Base-by-base conservation (phyloP, 495 filamentous ascomycete genomes). In the Chaetomium tenue region DNA sequence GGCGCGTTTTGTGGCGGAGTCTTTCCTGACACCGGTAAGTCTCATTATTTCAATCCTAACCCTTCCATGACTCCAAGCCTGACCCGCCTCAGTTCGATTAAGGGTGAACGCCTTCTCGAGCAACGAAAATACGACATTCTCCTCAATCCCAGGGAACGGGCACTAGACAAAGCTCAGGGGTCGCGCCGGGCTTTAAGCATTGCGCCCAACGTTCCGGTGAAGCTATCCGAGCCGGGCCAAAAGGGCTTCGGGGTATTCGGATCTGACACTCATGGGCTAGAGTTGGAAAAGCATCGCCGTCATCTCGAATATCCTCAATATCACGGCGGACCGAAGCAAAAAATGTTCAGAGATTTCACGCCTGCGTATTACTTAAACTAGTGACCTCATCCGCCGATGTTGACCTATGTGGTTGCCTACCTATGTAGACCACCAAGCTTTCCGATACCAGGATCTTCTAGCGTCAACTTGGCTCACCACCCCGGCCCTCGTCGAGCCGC, bases 1-100 rank as follows among this genome's bases (percentile, higher is more conserved):
- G 78, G 94, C 94, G 78, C 88, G 94, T 78, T 99, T 98, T 71
- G 95, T 99, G 33, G 94, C 94, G 26, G 94, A 98, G 76, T 96
- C 95, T 40, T 99, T 98, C 81, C 77, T 98, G 74, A 97, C 93
- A 72, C 94, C 94, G 30, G 92, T 96, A 84, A 76, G 90, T 75
- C n/a, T 48, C 39, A 37, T 0, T 23, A 13, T 25, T n/a, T 16
- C 0, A 16, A 37, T 48, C 22, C 5, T 16, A 16, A 12, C 15
- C 26, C 9, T 4, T 0, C 8, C n/a, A 4, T 48, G 13, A 22
- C n/a, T 51, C 25, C 40, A 2, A 6, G 12, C 13, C 59, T 66
- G 5, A 58, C 52, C 39, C 20, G 23, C 18, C 22, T 12, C 28
- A 63, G 59, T 63, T 66, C 60, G 59, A 65, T 18, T 65, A 46